Evolutionary conservation across 805 yeast genomes (phyloP), one percentile per base, ranked within the genome.

Genomic region (Wilhelminamyces savonicus): DNA sequence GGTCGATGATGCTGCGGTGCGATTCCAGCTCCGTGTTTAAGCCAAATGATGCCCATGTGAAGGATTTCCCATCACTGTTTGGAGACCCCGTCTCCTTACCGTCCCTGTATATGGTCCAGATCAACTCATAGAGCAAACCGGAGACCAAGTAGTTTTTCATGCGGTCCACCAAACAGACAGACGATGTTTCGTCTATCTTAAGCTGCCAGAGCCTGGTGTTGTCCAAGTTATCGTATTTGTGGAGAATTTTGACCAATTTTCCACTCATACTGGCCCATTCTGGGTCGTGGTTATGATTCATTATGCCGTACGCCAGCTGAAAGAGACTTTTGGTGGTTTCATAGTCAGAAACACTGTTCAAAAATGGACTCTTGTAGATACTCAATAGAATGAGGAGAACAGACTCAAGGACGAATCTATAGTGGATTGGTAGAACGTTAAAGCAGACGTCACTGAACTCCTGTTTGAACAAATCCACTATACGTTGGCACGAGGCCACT

Each of bases 381-480:
- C 60, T 49, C 28, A 60, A 32, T 44, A 62, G 36, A 4, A 56
- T 35, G 26, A 60, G 47, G 2, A 52, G 33, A 4, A 52, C 50
- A 34, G 59, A 48, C 28, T 62, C 66, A 15, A 63, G 37, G 12
- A 62, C 54, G 34, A 62, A 62, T 27, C 55, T 59, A 36, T 51
- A 60, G 42, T 64, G 66, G 21, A 64, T 48, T 3, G 71, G 70
- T n/a, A 62, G 38, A 40, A 40, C 62, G 34, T 51, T 50, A 29
- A 39, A 47, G n/a, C 33, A 29, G 28, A 21, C 29, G 29, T 43
- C 39, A 23, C 40, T 34, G 17, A 52, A 40, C n/a, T 44, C 40
- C 10, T 26, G 31, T 28, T 50, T 48, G 30, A 52, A 52, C 15
- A 59, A 28, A 10, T 41, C 39, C 13, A 61, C 43, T 14, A 63